Percentiles rank a stretch among this genome's conserved stretches.
Conservation (phyloP, 768 basidiomycete species). For the Lentinula lateritia region DNA sequence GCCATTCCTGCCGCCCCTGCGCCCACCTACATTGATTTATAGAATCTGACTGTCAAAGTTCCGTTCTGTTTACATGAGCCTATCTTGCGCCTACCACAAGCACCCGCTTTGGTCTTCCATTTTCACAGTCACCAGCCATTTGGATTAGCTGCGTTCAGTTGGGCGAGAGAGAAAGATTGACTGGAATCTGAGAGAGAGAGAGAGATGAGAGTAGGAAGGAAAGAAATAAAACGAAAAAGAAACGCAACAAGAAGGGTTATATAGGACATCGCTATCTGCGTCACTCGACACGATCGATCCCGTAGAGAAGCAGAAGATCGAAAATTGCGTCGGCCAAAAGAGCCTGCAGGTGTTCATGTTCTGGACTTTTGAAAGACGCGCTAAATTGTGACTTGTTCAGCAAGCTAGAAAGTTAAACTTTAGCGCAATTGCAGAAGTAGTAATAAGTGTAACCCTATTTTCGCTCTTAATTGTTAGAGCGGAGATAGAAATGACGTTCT, state of each 20-base stretch:
- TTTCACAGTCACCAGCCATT: neutral
- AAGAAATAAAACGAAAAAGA: neutral
- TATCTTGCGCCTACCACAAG: neutral
- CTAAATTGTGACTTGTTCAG: neutral
- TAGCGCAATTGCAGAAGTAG: too few relatives aligned
- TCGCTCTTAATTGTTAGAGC: neutral
- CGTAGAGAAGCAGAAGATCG: neutral
- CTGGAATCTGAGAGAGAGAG: too few relatives aligned
- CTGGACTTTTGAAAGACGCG: neutral
- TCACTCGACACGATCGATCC: neutral
- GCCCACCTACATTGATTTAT: neutral
- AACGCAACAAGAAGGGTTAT: neutral
- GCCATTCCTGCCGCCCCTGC: conserved; percentile 10
- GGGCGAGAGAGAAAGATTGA: neutral
- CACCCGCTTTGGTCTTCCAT: neutral
- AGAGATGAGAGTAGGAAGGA: neutral
- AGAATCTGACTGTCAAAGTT: neutral
- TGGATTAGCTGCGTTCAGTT: neutral
- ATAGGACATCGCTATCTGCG: neutral
- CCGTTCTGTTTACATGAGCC: neutral
- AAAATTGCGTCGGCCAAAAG: neutral
- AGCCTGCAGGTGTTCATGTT: neutral
- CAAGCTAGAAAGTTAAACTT: neutral
- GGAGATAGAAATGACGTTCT: neutral
- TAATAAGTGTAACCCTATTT: neutral